A percentile compares a stretch with the other conserved stretches of the same genome.
These are phyloP conservation scores for Carex arenaria DNA, from an alignment of 202 grass and related monocot species.

Conservation along the genomic window DNA sequence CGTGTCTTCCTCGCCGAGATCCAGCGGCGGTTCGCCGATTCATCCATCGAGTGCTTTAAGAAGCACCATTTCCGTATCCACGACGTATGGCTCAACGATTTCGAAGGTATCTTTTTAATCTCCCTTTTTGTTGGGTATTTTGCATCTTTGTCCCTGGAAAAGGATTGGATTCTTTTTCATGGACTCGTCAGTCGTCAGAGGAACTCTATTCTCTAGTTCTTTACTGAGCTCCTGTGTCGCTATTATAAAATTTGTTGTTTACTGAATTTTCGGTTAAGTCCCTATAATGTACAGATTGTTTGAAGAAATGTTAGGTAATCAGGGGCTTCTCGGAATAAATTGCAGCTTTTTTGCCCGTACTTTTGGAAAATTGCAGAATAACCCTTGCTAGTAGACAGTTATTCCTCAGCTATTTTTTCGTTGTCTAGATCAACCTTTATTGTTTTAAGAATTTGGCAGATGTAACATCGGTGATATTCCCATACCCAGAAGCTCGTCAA, in stretches of 20 bases:
- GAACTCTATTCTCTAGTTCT: neutral
- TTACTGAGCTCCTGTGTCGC: neutral
- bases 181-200: too few relatives aligned
- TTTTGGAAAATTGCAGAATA: neutral
- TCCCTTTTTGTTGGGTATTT: neutral
- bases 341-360: neutral
- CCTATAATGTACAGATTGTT: neutral
- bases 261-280: neutral
- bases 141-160: neutral
- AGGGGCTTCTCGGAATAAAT: neutral
- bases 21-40: constrained; percentile 33
- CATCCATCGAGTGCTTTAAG: constrained; percentile 42
- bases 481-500: neutral
- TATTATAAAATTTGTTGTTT: neutral
- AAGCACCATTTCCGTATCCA: constrained; percentile 91
- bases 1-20: constrained; percentile 59
- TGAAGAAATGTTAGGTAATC: neutral
- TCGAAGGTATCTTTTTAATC: neutral
- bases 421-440: neutral
- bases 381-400: neutral
- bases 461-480: neutral
- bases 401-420: neutral
- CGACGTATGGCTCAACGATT: constrained; percentile 51
- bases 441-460: constrained; percentile 1
- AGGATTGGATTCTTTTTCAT: neutral